Base-by-base conservation (phyloP, 257 asterid genomes). In the Marsdenia floribunda region DNA sequence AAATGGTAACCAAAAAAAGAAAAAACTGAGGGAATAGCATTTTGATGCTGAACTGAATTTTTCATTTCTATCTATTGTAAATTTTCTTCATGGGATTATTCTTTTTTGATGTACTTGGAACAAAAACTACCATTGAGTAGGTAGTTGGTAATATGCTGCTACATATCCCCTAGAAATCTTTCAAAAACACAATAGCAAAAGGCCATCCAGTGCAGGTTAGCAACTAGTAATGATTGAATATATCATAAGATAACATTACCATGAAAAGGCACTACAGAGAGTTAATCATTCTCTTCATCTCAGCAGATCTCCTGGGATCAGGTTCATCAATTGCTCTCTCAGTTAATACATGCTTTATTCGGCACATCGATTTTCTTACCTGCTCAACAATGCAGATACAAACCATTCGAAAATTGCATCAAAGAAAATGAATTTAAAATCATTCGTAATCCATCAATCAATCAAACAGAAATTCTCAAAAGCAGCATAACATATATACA, bases 311-410 rank as follows among this genome's bases (percentile, higher is more conserved):
- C 83, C 98, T 83, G 15, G 94, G 91, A 80, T 95, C 99, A 8
- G 97, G 78, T 82, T 95, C 99, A 44, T 83, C 97, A 40, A 92
- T 88, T 21, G 99, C 99, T 88, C 99, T 89, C 90, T 94, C 97
- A 0, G 98, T 95, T 15, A 92, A 88, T 37, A 92, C 97, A 29
- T 94, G 98, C 80, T 94, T 94, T 82, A 94, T 87, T 55, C 98
- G 89, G 84, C 98, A 91, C 97, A 91, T 93, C 29, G 98, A 87
- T 80, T 90, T 93, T 64, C 93, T 82, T 49, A 94, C 97, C 98
- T 93, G 91, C 75, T 37, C 24, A 38, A 37, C 11, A 52, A 49
- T 22, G 44, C 6, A 52, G 14, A 52, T 12, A 3, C 19, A 13
- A 63, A 14, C 22, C 21, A 70, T 5, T 50, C 18, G 0, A 33